Evolutionary conservation across 1,284 basidiomycete genomes (phyloP).

Genomic region (Ceratobasidium sp.): DNA sequence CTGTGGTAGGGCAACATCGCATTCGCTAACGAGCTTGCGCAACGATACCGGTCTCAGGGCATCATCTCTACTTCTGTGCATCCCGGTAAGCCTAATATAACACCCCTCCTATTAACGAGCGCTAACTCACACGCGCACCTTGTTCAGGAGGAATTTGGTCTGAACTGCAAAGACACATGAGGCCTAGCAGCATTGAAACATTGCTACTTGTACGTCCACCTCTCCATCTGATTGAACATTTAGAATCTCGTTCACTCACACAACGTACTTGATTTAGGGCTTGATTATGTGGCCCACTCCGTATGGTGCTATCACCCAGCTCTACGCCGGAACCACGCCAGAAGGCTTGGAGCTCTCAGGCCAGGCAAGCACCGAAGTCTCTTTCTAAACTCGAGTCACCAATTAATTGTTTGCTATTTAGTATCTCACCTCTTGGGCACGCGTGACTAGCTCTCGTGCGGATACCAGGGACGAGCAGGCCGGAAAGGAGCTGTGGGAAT

Average conservation of each 20-base stretch:
- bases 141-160: constrained; percentile 32
- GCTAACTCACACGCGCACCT: neutral
- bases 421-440: constrained; percentile 39
- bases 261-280: constrained; percentile 3
- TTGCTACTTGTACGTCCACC: neutral
- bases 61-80: constrained; percentile 55
- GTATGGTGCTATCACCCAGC: constrained; percentile 43
- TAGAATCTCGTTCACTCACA: neutral
- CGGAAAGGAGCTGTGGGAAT: constrained; percentile 55
- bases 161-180: constrained; percentile 51
- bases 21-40: constrained; percentile 53
- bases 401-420: neutral
- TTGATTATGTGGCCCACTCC: constrained; percentile 28
- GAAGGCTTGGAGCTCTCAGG: constrained; percentile 40
- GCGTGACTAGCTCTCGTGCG: neutral
- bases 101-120: too few species aligned
- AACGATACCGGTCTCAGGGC: constrained; percentile 55
- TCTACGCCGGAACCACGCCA: constrained; percentile 42
- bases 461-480: constrained; percentile 48
- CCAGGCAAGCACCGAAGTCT: constrained; percentile 3
- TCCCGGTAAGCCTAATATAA: constrained; percentile 47
- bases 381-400: too few species aligned
- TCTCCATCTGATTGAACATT: neutral
- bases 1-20: constrained; percentile 51
- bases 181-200: neutral